A percentile compares a stretch with the other conserved stretches of the same genome.
Evolutionary conservation across 768 basidiomycete genomes (phyloP).

Genomic region (Leccinellum rugosiceps): DNA sequence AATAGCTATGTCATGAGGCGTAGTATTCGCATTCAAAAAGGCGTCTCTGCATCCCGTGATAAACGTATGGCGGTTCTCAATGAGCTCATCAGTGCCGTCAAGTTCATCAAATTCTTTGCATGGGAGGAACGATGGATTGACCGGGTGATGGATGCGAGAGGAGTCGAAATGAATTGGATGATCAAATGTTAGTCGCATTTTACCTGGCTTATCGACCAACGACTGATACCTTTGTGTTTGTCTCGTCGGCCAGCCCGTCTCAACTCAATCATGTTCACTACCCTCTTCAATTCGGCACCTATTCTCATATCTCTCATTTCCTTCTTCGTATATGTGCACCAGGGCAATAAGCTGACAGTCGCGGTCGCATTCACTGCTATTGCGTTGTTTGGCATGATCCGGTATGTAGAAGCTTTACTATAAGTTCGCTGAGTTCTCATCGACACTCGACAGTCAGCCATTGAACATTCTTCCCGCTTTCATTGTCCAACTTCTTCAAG

Average conservation of each 20-base stretch:
- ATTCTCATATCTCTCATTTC: constrained; percentile 77
- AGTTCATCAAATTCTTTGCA: constrained; percentile 44
- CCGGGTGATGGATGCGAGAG: constrained; percentile 46
- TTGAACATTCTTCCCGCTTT: constrained; percentile 78
- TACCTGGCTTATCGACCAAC: background rate
- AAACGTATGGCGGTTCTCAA: constrained; percentile 43
- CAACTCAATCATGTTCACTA: constrained; percentile 68
- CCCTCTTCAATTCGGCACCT: constrained; percentile 74
- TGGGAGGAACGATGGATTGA: constrained; percentile 45
- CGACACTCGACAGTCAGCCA: constrained; percentile 43
- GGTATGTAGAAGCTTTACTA: constrained; percentile 33
- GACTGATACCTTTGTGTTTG: background rate
- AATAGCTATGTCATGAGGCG: constrained; percentile 39
- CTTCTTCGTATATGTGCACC: constrained; percentile 70
- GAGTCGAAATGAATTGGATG: constrained; percentile 74
- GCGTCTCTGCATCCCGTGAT: constrained; percentile 35
- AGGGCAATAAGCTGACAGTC: constrained; percentile 72
- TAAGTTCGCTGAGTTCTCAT: background rate
- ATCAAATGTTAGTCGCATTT: constrained; percentile 49
- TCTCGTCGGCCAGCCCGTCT: constrained; percentile 48
- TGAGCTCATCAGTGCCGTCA: constrained; percentile 40
- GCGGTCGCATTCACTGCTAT: constrained; percentile 87
- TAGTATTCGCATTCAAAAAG: constrained; percentile 37
- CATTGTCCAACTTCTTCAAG: constrained; percentile 74
- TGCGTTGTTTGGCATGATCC: constrained; percentile 82